These are phyloP conservation scores for Cladophialophora yegresii DNA, from an alignment of 2,329 filamentous ascomycete species.

Conservation along the genomic window DNA sequence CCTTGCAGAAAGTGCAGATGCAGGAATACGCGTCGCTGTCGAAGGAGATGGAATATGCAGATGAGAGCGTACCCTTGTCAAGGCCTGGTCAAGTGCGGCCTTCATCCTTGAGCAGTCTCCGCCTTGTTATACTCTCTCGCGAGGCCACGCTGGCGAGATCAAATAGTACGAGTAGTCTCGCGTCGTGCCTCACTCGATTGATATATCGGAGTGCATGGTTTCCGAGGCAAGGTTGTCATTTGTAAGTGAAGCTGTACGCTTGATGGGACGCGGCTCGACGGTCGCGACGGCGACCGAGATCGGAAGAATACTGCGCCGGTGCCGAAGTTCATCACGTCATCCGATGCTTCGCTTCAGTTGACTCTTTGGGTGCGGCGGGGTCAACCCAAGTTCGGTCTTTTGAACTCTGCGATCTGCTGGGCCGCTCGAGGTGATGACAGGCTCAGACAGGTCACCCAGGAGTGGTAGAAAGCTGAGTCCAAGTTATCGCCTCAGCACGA, in stretches of 20 bases:
- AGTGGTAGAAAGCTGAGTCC: background rate
- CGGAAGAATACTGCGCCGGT: too few species aligned
- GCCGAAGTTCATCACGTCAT: background rate
- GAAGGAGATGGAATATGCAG: background rate
- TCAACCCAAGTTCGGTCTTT: too few species aligned
- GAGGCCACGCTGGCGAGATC: background rate
- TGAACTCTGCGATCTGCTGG: too few species aligned
- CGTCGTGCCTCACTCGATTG: background rate
- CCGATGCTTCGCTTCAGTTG: background rate
- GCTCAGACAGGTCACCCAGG: too few species aligned
- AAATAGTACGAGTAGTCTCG: background rate
- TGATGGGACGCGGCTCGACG: background rate
- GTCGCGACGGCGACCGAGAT: background rate
- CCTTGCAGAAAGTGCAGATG: background rate
- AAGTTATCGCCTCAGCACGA: background rate
- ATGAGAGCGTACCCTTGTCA: conserved; percentile 24
- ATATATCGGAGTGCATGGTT: background rate
- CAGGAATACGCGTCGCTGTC: background rate
- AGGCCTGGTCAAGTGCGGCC: conserved; percentile 16
- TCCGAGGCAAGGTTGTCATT: background rate
- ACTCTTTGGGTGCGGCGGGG: background rate
- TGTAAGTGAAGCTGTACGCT: background rate
- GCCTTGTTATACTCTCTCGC: background rate
- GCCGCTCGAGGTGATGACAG: too few species aligned
- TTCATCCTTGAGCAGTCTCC: conserved; percentile 11